These are phyloP conservation scores for Beta corolliflora DNA, from an alignment of 179 eudicot species.

Conservation along the genomic window DNA sequence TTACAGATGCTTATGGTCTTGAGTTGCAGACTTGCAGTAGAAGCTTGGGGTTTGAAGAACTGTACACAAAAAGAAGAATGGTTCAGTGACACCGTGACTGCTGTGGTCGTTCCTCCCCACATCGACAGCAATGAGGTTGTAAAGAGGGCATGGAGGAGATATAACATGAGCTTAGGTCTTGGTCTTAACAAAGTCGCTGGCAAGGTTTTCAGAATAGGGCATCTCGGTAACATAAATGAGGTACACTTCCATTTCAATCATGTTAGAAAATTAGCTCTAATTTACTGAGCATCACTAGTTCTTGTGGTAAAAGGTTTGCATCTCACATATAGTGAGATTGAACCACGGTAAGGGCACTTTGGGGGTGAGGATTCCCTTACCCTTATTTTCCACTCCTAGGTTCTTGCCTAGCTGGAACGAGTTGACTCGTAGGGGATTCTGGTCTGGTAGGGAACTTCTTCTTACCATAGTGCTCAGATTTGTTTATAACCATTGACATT, in stretches of 20 bases:
- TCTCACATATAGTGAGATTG: too few relatives aligned
- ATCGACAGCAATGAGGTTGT: conserved; percentile 83
- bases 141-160: conserved; percentile 84
- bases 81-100: conserved; percentile 98
- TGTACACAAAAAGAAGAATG: conserved; percentile 96
- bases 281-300: not conserved
- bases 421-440: not conserved
- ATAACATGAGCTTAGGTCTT: conserved; percentile 95
- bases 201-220: conserved; percentile 99
- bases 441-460: too few relatives aligned
- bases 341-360: too few relatives aligned
- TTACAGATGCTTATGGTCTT: conserved; percentile 24
- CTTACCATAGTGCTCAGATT: too few relatives aligned
- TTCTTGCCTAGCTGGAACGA: too few relatives aligned
- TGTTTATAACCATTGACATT: not conserved
- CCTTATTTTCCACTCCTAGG: too few relatives aligned
- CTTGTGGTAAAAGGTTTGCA: too few relatives aligned
- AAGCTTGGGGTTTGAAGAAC: conserved; percentile 99
- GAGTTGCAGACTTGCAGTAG: conserved; percentile 86
- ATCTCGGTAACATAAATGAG: conserved; percentile 94
- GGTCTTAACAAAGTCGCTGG: conserved; percentile 99
- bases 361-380: too few relatives aligned
- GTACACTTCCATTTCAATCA: not conserved
- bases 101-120: conserved; percentile 80
- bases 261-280: not conserved